Percentiles rank a stretch among this genome's conserved stretches.
These are phyloP conservation scores for Canavalia gladiata DNA, from an alignment of 306 rosid species.

Conservation along the genomic window DNA sequence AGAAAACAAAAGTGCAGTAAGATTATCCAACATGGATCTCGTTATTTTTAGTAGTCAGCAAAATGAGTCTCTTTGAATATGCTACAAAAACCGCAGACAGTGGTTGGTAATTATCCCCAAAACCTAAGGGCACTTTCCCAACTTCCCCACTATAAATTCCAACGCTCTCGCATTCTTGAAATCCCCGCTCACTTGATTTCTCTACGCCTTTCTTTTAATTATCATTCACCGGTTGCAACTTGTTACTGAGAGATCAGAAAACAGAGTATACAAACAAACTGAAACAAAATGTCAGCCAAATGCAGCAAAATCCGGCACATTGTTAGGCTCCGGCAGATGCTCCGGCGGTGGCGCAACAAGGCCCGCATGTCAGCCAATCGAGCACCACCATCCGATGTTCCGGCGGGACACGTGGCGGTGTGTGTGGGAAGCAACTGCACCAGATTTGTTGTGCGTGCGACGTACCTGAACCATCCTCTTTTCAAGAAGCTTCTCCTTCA, in stretches of 20 bases:
- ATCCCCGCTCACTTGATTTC: slow-evolving; percentile 31
- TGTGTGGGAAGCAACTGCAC: slow-evolving; percentile 71
- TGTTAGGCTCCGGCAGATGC: slow-evolving; percentile 88
- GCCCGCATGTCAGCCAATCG: slow-evolving; percentile 72
- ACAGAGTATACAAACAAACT: not conserved
- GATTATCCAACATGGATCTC: slow-evolving; percentile 34
- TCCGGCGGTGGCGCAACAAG: slow-evolving; percentile 89
- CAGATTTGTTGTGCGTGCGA: slow-evolving; percentile 76
- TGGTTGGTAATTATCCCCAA: slow-evolving; percentile 57
- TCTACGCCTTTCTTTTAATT: not conserved
- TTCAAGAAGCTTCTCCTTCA: slow-evolving; percentile 77
- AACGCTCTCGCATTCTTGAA: not conserved
- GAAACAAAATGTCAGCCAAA: slow-evolving; percentile 61
- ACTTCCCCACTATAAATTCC: slow-evolving; percentile 41
- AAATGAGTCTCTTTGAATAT: slow-evolving; percentile 19
- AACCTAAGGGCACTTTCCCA: slow-evolving; percentile 39
- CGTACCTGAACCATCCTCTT: slow-evolving; percentile 90
- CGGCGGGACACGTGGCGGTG: slow-evolving; percentile 91
- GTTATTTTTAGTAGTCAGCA: not conserved
- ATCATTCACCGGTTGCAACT: not conserved
- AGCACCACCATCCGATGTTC: slow-evolving; percentile 86
- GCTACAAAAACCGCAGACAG: slow-evolving; percentile 27
- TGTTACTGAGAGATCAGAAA: too few species aligned
- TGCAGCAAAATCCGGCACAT: slow-evolving; percentile 96
- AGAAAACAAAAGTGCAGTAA: too few species aligned